Evolutionary conservation across 768 basidiomycete species (phyloP), one percentile per base, ranked within the genome.

Genomic region (Phylloporus sp.): DNA sequence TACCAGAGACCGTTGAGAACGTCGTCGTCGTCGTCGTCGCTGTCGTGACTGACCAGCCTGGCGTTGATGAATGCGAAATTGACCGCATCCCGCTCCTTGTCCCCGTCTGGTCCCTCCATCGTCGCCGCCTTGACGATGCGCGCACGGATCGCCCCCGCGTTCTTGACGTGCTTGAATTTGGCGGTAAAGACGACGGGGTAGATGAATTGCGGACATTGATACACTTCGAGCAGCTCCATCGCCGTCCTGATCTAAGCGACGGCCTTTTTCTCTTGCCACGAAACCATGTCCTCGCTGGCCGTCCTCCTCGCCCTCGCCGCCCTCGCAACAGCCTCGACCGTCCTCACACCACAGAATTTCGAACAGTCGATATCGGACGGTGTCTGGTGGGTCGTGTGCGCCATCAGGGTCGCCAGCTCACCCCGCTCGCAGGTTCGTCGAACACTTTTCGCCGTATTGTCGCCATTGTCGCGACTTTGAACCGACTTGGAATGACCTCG

Each of bases 21-120:
- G 37, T 8, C 11, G 38, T 14, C 17, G 46, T 21, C n/a, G 39
- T 42, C 67, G 10, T 9, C 15, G 4, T n/a, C n/a, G n/a, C n/a
- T n/a, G n/a, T n/a, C n/a, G n/a, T n/a, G n/a, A 65, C 86, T 50
- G 52, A 95, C 92, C 59, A 91, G 77, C 28, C 72, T 73, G 18
- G 89, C 90, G 62, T 97, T 86, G 59, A 98, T 72, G 66, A 97
- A 97, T 0, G 88, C 86, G 68, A 89, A 96, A 58, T 93, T 90
- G 55, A 96, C 77, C n/a, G 78, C 77, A 23, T 79, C 80, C 42
- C 90, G 77, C 57, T 89, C 86, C 13, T 54, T 57, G 22, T 88
- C 80, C 17, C 90, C 90, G 7, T 75, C 73, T 1, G 63, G 64
- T 0, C 84, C 86, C 15, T 71, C 63, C 34, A 79, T 67, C 9